A percentile compares a stretch with the other conserved stretches of the same genome.
Conservation (phyloP, 2,329 filamentous ascomycete genomes). For the Xylaria sp. region DNA sequence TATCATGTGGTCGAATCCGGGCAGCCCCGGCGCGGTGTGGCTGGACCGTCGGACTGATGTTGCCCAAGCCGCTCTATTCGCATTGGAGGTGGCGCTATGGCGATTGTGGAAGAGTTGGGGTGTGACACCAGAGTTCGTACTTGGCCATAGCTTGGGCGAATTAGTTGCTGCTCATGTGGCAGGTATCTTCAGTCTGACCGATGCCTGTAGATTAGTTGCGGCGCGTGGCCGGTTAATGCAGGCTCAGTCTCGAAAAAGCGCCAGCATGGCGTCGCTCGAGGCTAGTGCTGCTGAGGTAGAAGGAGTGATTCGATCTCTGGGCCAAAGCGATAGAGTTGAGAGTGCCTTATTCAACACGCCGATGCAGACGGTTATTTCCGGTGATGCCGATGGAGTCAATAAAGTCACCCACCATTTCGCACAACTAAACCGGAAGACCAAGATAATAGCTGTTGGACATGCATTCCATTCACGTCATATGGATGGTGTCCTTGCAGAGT, state of each 20-base stretch:
- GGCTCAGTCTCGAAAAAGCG: constrained; percentile 34
- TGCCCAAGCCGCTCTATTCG: constrained; percentile 51
- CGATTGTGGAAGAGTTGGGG: constrained; percentile 50
- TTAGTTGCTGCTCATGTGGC: constrained; percentile 49
- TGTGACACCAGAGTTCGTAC: constrained; percentile 46
- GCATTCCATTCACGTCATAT: constrained; percentile 48
- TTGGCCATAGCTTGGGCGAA: constrained; percentile 50
- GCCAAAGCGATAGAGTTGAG: constrained; percentile 38
- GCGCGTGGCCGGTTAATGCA: constrained; percentile 50
- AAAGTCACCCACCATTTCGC: constrained; percentile 36
- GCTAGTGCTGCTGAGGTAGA: constrained; percentile 43
- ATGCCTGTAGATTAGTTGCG: constrained; percentile 50
- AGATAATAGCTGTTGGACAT: constrained; percentile 40
- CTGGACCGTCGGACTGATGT: constrained; percentile 49
- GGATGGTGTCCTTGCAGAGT: constrained; percentile 44
- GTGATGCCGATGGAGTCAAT: constrained; percentile 40
- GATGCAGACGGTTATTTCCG: constrained; percentile 47
- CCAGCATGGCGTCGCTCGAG: constrained; percentile 47
- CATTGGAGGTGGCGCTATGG: constrained; percentile 50
- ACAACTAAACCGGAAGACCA: constrained; percentile 39
- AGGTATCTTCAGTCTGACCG: constrained; percentile 48
- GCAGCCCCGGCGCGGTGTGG: constrained; percentile 35
- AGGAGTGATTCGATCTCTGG: constrained; percentile 39
- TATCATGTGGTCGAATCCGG: constrained; percentile 49
- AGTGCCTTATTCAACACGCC: constrained; percentile 46